Percentiles rank a stretch among this genome's conserved stretches.
Evolutionary conservation across 371 early-diverging fungal species (phyloP).

Genomic region (Actinomortierella ambigua): DNA sequence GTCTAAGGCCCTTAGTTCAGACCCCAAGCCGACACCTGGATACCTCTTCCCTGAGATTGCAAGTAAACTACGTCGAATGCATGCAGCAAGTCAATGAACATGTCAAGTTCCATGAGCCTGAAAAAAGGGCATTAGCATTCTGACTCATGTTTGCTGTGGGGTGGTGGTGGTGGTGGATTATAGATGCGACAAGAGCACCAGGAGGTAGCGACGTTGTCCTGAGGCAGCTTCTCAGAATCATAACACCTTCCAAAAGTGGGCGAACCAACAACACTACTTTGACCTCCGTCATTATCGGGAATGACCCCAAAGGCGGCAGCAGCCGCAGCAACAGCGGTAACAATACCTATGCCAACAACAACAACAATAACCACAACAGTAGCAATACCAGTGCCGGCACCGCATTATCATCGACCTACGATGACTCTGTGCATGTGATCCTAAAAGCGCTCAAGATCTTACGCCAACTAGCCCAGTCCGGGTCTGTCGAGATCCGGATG

Average conservation of each 20-base stretch:
- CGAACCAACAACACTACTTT: too few relatives aligned
- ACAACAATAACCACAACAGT: conserved; percentile 1
- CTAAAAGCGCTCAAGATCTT: conserved; percentile 43
- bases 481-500: conserved; percentile 29
- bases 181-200: conserved; percentile 33
- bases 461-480: conserved; percentile 38
- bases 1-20: conserved; percentile 34
- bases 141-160: too few relatives aligned
- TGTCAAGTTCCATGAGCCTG: too few relatives aligned
- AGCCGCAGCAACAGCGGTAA: conserved; percentile 6
- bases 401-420: conserved; percentile 6
- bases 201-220: conserved; percentile 21
- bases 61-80: conserved; percentile 28
- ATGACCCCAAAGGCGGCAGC: too few relatives aligned
- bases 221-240: conserved; percentile 31
- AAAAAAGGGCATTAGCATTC: too few relatives aligned
- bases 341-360: not conserved
- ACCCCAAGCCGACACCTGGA: conserved; percentile 43
- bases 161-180: too few relatives aligned
- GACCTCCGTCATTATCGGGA: too few relatives aligned
- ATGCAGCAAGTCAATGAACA: too few relatives aligned
- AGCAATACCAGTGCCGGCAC: not conserved
- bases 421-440: conserved; percentile 29
- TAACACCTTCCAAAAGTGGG: conserved; percentile 11
- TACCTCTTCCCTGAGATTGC: conserved; percentile 45